Evolutionary conservation across 768 basidiomycete genomes (phyloP).

Genomic region (Kwoniella sp.): DNA sequence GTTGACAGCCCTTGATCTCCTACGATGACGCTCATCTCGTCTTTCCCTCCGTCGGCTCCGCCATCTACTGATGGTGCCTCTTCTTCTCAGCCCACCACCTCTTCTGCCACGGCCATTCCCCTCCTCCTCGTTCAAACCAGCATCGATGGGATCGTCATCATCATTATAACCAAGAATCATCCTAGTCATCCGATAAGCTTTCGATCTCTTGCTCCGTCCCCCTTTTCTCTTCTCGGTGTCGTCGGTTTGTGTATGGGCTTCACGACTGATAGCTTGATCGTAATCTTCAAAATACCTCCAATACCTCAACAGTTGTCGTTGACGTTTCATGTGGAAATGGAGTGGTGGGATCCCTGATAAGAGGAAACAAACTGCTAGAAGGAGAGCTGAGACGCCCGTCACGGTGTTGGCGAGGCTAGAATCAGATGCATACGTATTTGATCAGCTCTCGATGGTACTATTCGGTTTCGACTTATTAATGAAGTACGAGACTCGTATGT

Average conservation of each 20-base stretch:
- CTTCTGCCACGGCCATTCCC: neutral
- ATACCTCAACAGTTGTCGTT: constrained; percentile 17
- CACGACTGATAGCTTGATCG: constrained; percentile 4
- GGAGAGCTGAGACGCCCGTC: constrained; percentile 16
- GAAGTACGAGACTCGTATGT: too few species aligned
- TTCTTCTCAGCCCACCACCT: constrained; percentile 2
- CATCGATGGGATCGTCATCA: neutral
- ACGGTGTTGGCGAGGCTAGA: constrained; percentile 21
- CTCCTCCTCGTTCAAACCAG: neutral
- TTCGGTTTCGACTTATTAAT: too few species aligned
- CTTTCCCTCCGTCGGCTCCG: neutral
- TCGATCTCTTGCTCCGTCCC: neutral
- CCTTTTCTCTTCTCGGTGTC: neutral
- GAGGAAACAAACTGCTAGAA: constrained; percentile 20
- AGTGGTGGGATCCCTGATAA: constrained; percentile 25
- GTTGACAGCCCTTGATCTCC: neutral
- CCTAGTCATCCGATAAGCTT: neutral
- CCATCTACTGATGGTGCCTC: constrained; percentile 2
- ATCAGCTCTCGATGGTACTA: too few species aligned
- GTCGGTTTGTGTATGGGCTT: neutral
- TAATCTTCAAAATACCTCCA: constrained; percentile 23
- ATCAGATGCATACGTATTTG: too few species aligned
- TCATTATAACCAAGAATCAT: neutral
- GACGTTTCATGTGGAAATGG: constrained; percentile 23
- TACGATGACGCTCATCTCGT: neutral